Evolutionary conservation across 441 rosid species (phyloP).

Genomic region (Arabidopsis lyrata): DNA sequence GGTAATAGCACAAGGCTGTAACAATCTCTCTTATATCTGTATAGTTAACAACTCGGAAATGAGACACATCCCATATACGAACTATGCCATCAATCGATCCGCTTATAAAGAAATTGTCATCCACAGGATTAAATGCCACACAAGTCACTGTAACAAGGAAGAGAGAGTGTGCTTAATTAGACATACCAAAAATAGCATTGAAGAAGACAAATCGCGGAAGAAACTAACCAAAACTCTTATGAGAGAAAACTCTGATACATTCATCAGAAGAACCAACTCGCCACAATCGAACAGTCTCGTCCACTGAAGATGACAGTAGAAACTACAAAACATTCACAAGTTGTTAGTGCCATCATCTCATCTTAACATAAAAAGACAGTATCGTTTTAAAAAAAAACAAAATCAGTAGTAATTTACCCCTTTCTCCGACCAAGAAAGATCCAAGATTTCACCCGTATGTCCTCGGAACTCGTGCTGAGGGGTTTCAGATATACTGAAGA

Average conservation of each 20-base stretch:
- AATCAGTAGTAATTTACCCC: constrained; percentile 51
- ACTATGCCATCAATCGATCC: constrained; percentile 77
- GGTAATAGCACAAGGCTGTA: constrained; percentile 66
- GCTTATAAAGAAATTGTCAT: constrained; percentile 65
- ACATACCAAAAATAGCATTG: constrained; percentile 5
- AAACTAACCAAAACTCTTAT: constrained; percentile 44
- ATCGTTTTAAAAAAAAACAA: background rate
- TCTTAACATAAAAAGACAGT: background rate
- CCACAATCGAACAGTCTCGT: constrained; percentile 75
- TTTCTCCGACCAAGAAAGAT: constrained; percentile 88
- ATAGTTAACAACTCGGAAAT: constrained; percentile 61
- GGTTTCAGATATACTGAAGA: constrained; percentile 73
- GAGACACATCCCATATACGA: constrained; percentile 63
- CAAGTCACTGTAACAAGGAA: constrained; percentile 57
- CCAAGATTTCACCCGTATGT: constrained; percentile 75
- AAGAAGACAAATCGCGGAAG: background rate
- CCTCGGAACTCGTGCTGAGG: constrained; percentile 86
- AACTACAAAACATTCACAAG: constrained; percentile 46
- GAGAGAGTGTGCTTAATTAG: background rate
- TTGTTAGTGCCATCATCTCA: background rate
- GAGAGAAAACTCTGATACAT: constrained; percentile 44
- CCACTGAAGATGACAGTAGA: constrained; percentile 71
- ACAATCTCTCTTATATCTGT: constrained; percentile 66
- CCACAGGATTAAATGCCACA: constrained; percentile 70
- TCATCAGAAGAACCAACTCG: constrained; percentile 52